Conservation (phyloP, 768 basidiomycete genomes). For the Hysterangium stoloniferum region DNA sequence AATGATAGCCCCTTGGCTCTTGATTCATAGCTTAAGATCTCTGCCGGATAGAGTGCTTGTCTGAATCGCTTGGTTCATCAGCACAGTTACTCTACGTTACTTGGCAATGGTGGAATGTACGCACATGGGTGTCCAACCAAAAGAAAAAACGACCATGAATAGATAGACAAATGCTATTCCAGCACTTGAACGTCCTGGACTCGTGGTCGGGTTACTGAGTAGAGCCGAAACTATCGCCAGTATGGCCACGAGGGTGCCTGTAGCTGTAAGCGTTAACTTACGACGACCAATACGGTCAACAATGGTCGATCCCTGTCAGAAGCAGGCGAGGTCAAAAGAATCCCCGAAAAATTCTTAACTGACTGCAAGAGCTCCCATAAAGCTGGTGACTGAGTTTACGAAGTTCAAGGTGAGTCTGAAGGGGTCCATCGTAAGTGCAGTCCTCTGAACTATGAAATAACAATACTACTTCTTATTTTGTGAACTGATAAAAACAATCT, state of each 20-base stretch:
- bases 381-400: conserved; percentile 44
- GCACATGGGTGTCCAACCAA: conserved; percentile 50
- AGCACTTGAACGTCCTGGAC: conserved; percentile 34
- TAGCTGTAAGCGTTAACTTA: conserved; percentile 35
- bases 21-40: conserved; percentile 42
- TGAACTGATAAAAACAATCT: conserved; percentile 7
- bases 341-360: conserved; percentile 3
- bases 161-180: conserved; percentile 40
- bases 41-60: conserved; percentile 49
- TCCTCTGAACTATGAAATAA: neutral
- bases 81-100: too few relatives aligned
- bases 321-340: neutral
- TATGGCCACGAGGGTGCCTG: conserved; percentile 29
- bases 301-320: conserved; percentile 37
- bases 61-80: conserved; percentile 17
- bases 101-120: too few relatives aligned
- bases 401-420: conserved; percentile 38
- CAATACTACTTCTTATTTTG: conserved; percentile 26
- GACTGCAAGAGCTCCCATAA: conserved; percentile 29
- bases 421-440: neutral
- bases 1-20: conserved; percentile 35
- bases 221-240: conserved; percentile 42
- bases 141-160: conserved; percentile 37
- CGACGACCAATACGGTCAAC: conserved; percentile 44
- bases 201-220: conserved; percentile 29